Evolutionary conservation across 371 early-diverging fungal genomes (phyloP), one percentile per base, ranked within the genome.

Genomic region (Nematocida minor): DNA sequence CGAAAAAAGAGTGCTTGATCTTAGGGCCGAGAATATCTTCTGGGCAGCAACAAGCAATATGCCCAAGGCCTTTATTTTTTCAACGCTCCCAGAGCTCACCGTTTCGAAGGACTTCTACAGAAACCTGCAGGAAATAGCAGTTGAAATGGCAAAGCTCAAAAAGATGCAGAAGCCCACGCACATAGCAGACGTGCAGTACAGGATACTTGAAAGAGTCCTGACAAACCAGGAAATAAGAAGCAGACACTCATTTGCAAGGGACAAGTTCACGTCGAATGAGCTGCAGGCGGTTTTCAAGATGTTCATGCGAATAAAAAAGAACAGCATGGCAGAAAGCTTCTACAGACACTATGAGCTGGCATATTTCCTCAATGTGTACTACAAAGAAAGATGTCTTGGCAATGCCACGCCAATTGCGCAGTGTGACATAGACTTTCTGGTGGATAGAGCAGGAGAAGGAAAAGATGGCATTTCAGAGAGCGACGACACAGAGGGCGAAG

Each of bases 361-460:
- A 20, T 74, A 74, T 55, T 74, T 74, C 27, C 29, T 74, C 20
- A 74, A 64, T 48, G 14, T 60, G 14, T 74, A 74, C 55, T 64
- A 44, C 44, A 29, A 44, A 49, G 49, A 74, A 22, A 32, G 77
- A 27, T 60, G 31, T 40, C 22, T 20, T 16, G 4, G 54, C 16
- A 22, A 66, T 2, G 11, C 32, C 6, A 4, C 4, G 18, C 55
- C 48, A 41, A 60, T 64, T 29, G 32, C 44, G 32, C 38, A 47
- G 49, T 63, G 51, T 22, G 77, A 74, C 77, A 64, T 64, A 29
- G 48, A 63, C 18, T 74, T 74, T 49, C 14, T 64, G n/a, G 4
- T 22, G 34, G 27, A 44, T 25, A 53, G 4, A 47, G 40, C 1
- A 0, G 46, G 49, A 2, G 44, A n/a, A 20, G 48, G 20, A 18